phyloP scores from a whole-genome alignment of 2,329 filamentous ascomycete genomes.

The Paracoccidioides brasiliensis region DNA sequence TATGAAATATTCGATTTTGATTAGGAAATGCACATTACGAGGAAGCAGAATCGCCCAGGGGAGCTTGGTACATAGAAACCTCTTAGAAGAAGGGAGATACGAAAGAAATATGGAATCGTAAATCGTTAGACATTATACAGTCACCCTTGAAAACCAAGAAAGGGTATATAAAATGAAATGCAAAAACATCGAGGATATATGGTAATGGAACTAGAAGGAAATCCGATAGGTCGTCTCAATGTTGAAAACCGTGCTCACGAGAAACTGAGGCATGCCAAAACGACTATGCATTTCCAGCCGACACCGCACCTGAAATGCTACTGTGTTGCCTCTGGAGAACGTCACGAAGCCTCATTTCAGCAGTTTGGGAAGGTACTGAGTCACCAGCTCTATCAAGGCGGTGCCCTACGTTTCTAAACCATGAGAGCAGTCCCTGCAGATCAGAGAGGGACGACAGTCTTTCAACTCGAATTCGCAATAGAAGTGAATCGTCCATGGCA shows the following conservation, averaged over 20 bases:
- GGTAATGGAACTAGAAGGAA: background rate
- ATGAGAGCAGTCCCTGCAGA: constrained; percentile 23
- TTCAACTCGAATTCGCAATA: constrained; percentile 1
- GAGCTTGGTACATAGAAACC: background rate
- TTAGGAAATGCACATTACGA: background rate
- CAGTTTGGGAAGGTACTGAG: constrained; percentile 18
- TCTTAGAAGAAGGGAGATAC: background rate
- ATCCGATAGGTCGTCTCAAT: too few relatives aligned
- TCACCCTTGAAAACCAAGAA: background rate
- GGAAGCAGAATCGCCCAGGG: background rate
- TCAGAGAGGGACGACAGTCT: constrained; percentile 16
- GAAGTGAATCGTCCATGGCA: background rate
- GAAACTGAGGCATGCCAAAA: background rate
- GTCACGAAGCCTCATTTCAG: constrained; percentile 25
- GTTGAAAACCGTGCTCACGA: background rate
- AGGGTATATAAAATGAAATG: background rate
- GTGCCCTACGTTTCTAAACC: constrained; percentile 20
- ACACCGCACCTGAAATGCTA: background rate
- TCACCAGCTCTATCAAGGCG: constrained; percentile 6
- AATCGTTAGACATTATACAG: background rate
- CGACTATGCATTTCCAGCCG: background rate
- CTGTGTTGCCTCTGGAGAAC: constrained; percentile 21
- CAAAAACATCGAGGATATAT: background rate
- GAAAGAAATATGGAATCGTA: background rate
- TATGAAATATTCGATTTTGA: background rate